Evolutionary conservation across 805 yeast genomes (phyloP), one percentile per base, ranked within the genome.

Genomic region (Naumovozyma baii): DNA sequence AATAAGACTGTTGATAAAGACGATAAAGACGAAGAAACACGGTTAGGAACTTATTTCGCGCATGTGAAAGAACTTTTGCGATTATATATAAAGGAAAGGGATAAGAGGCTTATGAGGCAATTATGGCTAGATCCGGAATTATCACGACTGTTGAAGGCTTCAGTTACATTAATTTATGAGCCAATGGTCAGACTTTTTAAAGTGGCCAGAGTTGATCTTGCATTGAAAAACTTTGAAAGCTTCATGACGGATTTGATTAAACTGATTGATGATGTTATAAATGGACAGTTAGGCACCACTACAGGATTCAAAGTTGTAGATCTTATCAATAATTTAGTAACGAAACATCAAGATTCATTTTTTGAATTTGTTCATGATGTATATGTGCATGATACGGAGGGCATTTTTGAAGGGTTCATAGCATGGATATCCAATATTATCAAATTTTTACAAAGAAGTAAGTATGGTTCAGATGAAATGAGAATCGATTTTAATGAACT

Each of bases 81-180:
- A 43, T 61, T 82, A 14, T 72, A 72, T 46, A 65, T 83, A 1
- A 72, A 92, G 28, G 79, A 75, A 41, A 73, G 76, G 29, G 98
- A 90, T 54, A 87, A 85, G 55, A 75, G 77, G 40, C 63, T 81
- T 33, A 61, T 88, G 67, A 78, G 78, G 50, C 79, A 80, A 52
- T 56, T 88, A 33, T 85, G 95, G 94, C 77, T 76, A 34, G 95
- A 88, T 50, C 86, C 90, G 0, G 84, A 83, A 47, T 64, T 94
- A 34, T 78, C 87, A n/a, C 70, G 70, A 29, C 68, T 90, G 32
- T 66, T 88, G 41, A 82, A 82, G 47, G 84, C 83, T 36, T 66
- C 86, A 20, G 69, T 92, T 35, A 67, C 84, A 2, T 66, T 83
- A 46, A 77, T 83, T 45, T 83, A 82, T 55, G 80, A 79, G 45